These are phyloP conservation scores for Coniferiporia weirii DNA, from an alignment of 1,284 basidiomycete genomes.

Conservation along the genomic window DNA sequence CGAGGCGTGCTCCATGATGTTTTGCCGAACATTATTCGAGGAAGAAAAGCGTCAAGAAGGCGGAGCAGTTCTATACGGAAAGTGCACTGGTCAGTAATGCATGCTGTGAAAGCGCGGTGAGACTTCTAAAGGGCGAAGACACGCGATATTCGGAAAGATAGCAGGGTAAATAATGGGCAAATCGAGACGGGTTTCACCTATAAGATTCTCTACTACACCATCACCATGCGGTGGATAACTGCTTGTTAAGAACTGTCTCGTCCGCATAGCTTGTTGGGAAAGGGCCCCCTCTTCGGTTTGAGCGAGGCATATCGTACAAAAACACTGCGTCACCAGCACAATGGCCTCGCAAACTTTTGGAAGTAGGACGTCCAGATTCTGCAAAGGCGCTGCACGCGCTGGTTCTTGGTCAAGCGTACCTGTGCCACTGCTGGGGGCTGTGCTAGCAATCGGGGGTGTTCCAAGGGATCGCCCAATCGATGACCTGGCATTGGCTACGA, in stretches of 20 bases:
- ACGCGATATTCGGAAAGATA: not conserved
- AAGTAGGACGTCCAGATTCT: conserved; percentile 56
- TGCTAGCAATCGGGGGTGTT: conserved; percentile 14
- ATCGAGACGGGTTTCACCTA: conserved; percentile 1
- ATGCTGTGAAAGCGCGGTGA: conserved; percentile 1
- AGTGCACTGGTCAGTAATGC: conserved; percentile 13
- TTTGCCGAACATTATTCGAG: conserved; percentile 72
- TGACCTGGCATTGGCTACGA: conserved; percentile 47
- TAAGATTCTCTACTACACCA: conserved; percentile 13
- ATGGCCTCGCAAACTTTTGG: conserved; percentile 76
- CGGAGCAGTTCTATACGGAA: conserved; percentile 55
- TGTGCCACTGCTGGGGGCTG: not conserved
- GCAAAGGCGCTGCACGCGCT: conserved; percentile 19
- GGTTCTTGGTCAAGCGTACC: conserved; percentile 8
- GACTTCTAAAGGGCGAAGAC: not conserved
- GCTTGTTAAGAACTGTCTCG: conserved; percentile 10
- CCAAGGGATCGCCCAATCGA: conserved; percentile 48
- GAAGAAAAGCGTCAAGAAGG: conserved; percentile 67
- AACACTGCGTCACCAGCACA: conserved; percentile 72
- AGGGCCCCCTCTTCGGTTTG: conserved; percentile 35
- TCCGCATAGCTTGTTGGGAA: conserved; percentile 7
- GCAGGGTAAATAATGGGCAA: not conserved
- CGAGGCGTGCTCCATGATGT: conserved; percentile 10
- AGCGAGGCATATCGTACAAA: conserved; percentile 60
- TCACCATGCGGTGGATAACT: not conserved